A percentile compares a stretch with the other conserved stretches of the same genome.
phyloP scores from a whole-genome alignment of 345 rosid species.

The Psidium friedrichsthalianum region DNA sequence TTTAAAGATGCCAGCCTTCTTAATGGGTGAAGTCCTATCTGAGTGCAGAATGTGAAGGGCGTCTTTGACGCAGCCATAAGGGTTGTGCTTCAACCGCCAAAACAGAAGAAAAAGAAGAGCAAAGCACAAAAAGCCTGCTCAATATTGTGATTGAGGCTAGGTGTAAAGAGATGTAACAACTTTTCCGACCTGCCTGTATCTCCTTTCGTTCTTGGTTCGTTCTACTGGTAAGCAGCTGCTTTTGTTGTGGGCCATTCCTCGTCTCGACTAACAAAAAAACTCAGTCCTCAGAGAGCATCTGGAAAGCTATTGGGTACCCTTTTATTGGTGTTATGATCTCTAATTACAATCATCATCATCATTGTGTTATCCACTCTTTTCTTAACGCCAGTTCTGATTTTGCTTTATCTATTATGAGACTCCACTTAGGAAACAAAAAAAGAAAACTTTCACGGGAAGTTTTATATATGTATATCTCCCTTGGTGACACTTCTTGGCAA shows the following conservation, averaged over 20 bases:
- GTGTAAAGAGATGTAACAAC: conserved; percentile 4
- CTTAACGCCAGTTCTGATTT: neutral
- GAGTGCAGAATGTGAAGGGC: conserved; percentile 68
- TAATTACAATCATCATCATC: neutral
- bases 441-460: neutral
- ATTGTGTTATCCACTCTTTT: neutral
- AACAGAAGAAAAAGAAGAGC: conserved; percentile 73
- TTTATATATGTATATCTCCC: neutral
- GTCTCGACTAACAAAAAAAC: neutral
- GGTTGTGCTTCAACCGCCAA: conserved; percentile 85
- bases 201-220: neutral
- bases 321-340: neutral
- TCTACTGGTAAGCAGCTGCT: neutral
- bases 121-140: conserved; percentile 54
- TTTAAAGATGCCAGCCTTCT: neutral
- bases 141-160: conserved; percentile 42
- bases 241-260: neutral
- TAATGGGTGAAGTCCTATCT: neutral
- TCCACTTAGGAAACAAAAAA: neutral
- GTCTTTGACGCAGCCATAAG: conserved; percentile 80
- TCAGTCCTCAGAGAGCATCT: neutral
- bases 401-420: neutral
- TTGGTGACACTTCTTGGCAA: neutral
- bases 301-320: neutral
- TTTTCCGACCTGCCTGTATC: neutral